Base-by-base conservation (phyloP, 2,329 filamentous ascomycete genomes). In the Fusarium sp. region DNA sequence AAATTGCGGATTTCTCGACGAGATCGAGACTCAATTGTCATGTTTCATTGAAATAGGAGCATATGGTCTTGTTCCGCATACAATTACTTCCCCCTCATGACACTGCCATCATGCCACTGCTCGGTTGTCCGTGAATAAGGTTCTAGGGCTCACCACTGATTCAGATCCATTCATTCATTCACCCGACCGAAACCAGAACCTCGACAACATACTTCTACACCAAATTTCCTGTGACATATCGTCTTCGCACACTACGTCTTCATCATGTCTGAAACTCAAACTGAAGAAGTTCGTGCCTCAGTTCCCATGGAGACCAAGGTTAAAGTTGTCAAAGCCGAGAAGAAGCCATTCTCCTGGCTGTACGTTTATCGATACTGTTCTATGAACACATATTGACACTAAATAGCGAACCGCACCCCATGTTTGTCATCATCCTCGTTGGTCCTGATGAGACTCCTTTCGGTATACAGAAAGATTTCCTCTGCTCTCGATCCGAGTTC, bases 381-480 rank as follows among this genome's bases (percentile, higher is more conserved):
- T 22, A 46, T 35, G 35, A 53, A 25, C 14, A 15, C 11, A 13
- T 62, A 22, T 68, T 75, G 35, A 79, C 45, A 9, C 31, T 33
- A n/a, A 6, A 27, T 65, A 88, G 88, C 3, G 80, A 88, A 50
- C 86, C 88, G 3, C 88, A 90, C 71, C 84, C 87, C 1, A 82
- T 84, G 13, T 89, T 90, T 70, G 86, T 88, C 46, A 86, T 90
- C 22, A 78, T 89, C 49, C 78, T 89, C 3, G 85, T 89, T 33
- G 88, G 88, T 1, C 79, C 82, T 5, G 82, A 87, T 0, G 85
- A 88, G 74, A 78, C 78, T 18, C 87, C 88, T 1, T 90, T 89
- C 72, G 87, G 86, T 15, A 84, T 90, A 17, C 88, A 90, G 67
- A 88, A 87, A 66, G 86, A 90, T 76, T 88, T 89, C 61, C 80